A percentile compares a stretch with the other conserved stretches of the same genome.
Conservation (phyloP, 345 rosid species). For the Citropsis articulata region DNA sequence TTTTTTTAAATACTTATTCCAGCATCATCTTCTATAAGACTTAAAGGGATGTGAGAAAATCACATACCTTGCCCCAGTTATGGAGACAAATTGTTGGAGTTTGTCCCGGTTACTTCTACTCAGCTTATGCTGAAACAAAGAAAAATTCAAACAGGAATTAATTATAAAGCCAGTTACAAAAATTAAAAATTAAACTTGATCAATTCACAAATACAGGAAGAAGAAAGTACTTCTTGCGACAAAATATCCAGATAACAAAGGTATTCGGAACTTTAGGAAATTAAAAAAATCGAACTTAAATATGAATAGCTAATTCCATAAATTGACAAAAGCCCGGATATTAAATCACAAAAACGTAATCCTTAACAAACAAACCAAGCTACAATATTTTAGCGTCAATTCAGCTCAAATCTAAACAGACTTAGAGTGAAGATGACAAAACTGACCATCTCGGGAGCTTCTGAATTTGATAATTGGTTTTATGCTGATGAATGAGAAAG, state of each 20-base stretch:
- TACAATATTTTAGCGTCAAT: neutral
- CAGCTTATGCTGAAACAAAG: constrained; percentile 62
- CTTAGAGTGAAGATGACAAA: too few species aligned
- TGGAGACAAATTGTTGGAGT: constrained; percentile 79
- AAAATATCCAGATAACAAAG: neutral
- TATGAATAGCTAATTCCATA: neutral
- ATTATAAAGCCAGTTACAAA: neutral
- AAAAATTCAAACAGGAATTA: neutral
- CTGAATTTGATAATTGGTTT: neutral
- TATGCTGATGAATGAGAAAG: neutral
- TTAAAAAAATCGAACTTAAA: neutral
- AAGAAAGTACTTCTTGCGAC: neutral
- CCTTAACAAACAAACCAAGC: neutral
- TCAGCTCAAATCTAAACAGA: neutral
- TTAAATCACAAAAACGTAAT: neutral
- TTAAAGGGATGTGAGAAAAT: neutral
- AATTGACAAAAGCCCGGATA: neutral
- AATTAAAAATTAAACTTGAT: neutral
- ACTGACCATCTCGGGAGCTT: constrained; percentile 4
- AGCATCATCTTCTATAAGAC: neutral
- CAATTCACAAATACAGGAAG: neutral
- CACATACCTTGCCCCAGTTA: constrained; percentile 83
- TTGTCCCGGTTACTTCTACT: constrained; percentile 84
- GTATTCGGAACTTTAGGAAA: neutral
- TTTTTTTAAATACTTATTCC: neutral